These are phyloP conservation scores for Anethum foeniculum DNA, from an alignment of 140 eudicot genomes.

Conservation along the genomic window DNA sequence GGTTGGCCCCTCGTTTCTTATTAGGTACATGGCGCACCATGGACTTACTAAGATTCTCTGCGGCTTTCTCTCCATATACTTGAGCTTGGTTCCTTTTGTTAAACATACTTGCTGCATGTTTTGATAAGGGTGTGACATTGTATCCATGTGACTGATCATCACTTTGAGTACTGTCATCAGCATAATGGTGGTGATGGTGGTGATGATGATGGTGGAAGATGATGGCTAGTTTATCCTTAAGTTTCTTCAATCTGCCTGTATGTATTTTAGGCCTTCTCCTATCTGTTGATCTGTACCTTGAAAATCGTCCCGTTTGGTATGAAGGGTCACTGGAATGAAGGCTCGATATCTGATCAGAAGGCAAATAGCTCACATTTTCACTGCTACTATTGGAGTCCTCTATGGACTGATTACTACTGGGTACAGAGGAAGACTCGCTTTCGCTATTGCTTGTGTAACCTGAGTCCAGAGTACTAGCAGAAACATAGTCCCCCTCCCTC, in stretches of 20 bases:
- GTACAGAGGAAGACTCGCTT: constrained; percentile 24
- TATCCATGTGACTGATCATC: not conserved
- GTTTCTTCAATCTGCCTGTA: constrained; percentile 25
- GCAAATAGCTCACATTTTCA: constrained; percentile 11
- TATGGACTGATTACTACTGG: constrained; percentile 17
- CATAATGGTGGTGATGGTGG: constrained; percentile 56
- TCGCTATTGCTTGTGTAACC: constrained; percentile 20
- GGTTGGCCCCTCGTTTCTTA: constrained; percentile 27
- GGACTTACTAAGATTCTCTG: constrained; percentile 8
- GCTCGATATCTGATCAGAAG: constrained; percentile 9
- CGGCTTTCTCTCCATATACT: constrained; percentile 16
- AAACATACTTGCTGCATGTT: constrained; percentile 22
- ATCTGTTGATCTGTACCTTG: constrained; percentile 7
- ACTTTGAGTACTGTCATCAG: constrained; percentile 11
- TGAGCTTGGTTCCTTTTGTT: constrained; percentile 13
- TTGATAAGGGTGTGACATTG: constrained; percentile 21
- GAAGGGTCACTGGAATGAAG: constrained; percentile 9
- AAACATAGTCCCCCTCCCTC: constrained; percentile 18
- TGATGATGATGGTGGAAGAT: constrained; percentile 59
- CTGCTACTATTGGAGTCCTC: constrained; percentile 13
- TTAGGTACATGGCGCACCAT: constrained; percentile 6
- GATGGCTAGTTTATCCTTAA: constrained; percentile 48
- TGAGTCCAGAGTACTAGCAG: constrained; percentile 14
- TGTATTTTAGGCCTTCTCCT: constrained; percentile 15
- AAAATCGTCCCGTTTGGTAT: constrained; percentile 5